Evolutionary conservation across 2,329 filamentous ascomycete genomes (phyloP).

Genomic region (Helicocarpus griseus): DNA sequence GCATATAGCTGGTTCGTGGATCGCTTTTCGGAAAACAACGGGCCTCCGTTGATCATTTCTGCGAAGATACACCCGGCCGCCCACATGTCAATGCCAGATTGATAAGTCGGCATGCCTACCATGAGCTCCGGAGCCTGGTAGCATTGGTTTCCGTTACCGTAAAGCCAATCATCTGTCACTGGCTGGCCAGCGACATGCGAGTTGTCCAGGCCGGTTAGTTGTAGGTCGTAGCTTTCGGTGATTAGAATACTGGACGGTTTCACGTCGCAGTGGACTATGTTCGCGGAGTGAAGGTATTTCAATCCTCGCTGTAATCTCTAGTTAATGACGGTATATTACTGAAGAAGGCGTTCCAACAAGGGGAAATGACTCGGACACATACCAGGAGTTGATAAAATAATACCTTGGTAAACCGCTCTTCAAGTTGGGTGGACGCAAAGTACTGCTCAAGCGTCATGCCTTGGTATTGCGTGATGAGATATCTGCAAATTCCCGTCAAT

Average conservation of each 20-base stretch:
- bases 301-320: not conserved
- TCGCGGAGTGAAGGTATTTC: not conserved
- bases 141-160: not conserved
- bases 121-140: not conserved
- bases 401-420: not conserved
- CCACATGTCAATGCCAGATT: not conserved
- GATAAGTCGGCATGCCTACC: not conserved
- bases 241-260: not conserved
- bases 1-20: not conserved
- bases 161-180: not conserved
- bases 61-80: not conserved
- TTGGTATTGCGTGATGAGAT: not conserved
- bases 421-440: not conserved
- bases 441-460: not conserved
- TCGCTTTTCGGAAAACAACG: not conserved
- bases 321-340: not conserved
- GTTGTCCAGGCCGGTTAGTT: not conserved
- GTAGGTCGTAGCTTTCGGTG: not conserved
- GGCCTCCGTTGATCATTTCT: not conserved
- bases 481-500: not conserved
- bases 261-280: not conserved
- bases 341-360: not conserved
- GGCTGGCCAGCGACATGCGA: not conserved
- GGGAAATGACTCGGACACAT: not conserved
- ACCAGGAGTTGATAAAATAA: slow-evolving; percentile 1